Evolutionary conservation across 2,329 filamentous ascomycete genomes (phyloP), one percentile per base, ranked within the genome.

Genomic region (Emergomyces orientalis): DNA sequence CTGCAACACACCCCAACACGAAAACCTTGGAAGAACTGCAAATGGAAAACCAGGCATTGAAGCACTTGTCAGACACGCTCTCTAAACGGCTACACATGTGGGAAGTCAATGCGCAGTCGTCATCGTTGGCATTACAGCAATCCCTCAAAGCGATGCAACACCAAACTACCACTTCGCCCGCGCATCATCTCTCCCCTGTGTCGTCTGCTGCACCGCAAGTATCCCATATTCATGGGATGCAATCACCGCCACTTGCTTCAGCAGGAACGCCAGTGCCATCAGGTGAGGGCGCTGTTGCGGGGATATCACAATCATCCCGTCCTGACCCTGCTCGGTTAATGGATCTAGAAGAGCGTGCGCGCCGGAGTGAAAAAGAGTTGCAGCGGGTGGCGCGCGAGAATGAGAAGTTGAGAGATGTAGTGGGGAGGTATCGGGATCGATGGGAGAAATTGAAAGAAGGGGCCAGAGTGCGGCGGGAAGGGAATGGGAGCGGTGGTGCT

Each of bases 21-120:
- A 93, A 91, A 71, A 89, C 88, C 2, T 80, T 91, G 65, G 94
- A 99, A 74, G 94, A 99, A 75, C 82, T 97, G 11, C 86, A 88
- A 66, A 84, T 93, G 58, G 91, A 97, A 72, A 99, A 97, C 74
- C 84, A 88, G 65, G 89, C 89, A 11, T 82, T 97, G 59, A 93
- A 94, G 70, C 85, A 88, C 63, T 86, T 91, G 69, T 85, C 96
- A 9, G 92, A 97, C 75, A 91, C 90, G 59, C 83, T 97, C 43
- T 90, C 89, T 65, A 90, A 88, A 69, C 86, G 93, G 0, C 83
- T 99, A n/a, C 89, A 94, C 70, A 88, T 91, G 65, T 99, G 96
- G 77, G 93, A 99, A 75, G 87, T 91, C 47, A 92, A 90, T 69
- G 91, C 91, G 0, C 94, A 97, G 76, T 91, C 88, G 66, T 92